Evolutionary conservation across 2,329 filamentous ascomycete species (phyloP).

Genomic region (Thielaviopsis populi): DNA sequence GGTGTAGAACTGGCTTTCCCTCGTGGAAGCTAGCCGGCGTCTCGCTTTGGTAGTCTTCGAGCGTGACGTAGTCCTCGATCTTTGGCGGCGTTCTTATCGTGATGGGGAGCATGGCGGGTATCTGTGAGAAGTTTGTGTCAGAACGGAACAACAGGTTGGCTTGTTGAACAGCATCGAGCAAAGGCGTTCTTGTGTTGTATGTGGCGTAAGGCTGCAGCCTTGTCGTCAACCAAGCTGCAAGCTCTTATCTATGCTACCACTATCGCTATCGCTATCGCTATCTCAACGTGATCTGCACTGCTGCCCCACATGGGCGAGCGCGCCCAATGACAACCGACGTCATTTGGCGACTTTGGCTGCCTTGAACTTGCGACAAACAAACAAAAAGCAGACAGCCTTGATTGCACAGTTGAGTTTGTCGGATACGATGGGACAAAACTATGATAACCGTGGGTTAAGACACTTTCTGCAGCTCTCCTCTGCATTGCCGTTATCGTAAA

Average conservation of each 20-base stretch:
- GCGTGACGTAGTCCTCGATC: conserved; percentile 43
- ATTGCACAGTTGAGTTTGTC: neutral
- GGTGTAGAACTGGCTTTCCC: conserved; percentile 56
- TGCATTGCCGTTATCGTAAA: neutral
- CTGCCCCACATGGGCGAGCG: neutral
- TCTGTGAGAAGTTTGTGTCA: conserved; percentile 14
- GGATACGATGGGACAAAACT: conserved; percentile 8
- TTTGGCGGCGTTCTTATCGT: conserved; percentile 44
- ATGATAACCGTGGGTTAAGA: conserved; percentile 23
- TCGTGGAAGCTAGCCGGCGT: conserved; percentile 60
- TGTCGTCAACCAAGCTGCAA: neutral
- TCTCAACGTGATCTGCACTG: conserved; percentile 17
- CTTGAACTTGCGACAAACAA: neutral
- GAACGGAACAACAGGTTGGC: neutral
- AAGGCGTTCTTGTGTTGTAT: neutral
- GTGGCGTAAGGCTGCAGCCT: conserved; percentile 11
- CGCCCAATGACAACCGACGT: conserved; percentile 8
- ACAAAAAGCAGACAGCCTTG: neutral
- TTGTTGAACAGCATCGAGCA: no score
- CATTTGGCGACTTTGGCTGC: conserved; percentile 3
- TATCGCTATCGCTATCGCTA: conserved; percentile 11
- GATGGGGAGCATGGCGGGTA: conserved; percentile 27
- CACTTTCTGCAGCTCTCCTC: neutral
- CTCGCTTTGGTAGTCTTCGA: conserved; percentile 54
- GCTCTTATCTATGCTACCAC: conserved; percentile 13